A percentile compares a stretch with the other conserved stretches of the same genome.
phyloP scores from a whole-genome alignment of 805 yeast species.

The Candida odintsovae region DNA sequence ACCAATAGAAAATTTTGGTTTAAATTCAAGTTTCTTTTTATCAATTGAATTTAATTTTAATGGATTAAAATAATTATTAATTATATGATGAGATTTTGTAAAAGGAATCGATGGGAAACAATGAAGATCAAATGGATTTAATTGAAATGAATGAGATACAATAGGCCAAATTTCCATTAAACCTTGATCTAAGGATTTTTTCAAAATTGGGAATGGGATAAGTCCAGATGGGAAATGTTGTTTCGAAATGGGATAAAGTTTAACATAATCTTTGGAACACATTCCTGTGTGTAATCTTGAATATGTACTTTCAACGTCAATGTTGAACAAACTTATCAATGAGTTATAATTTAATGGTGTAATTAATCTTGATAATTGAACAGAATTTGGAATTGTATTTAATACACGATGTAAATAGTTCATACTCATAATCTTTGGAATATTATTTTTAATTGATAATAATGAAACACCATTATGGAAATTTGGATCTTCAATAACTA shows the following conservation, averaged over 20 bases:
- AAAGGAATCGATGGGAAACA: neutral
- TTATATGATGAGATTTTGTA: neutral
- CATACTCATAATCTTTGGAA: conserved; percentile 1
- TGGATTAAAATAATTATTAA: neutral
- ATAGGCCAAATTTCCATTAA: neutral
- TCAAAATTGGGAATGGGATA: neutral
- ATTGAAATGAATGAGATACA: neutral
- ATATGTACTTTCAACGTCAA: neutral
- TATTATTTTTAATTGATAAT: neutral
- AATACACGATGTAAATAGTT: neutral
- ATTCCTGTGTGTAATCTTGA: neutral
- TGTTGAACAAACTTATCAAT: neutral
- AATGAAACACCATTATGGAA: conserved; percentile 4
- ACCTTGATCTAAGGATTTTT: neutral
- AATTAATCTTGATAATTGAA: neutral
- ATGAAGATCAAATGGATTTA: neutral
- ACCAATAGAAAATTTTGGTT: neutral
- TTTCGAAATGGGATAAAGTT: neutral
- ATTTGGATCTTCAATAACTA: conserved; percentile 3
- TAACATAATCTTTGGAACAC: neutral
- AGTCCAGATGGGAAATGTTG: neutral
- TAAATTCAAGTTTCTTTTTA: neutral
- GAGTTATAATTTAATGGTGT: neutral
- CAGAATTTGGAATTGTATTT: neutral
- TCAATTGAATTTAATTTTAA: neutral